phyloP scores from a whole-genome alignment of 129 eudicot genomes.

The Logfia minima region DNA sequence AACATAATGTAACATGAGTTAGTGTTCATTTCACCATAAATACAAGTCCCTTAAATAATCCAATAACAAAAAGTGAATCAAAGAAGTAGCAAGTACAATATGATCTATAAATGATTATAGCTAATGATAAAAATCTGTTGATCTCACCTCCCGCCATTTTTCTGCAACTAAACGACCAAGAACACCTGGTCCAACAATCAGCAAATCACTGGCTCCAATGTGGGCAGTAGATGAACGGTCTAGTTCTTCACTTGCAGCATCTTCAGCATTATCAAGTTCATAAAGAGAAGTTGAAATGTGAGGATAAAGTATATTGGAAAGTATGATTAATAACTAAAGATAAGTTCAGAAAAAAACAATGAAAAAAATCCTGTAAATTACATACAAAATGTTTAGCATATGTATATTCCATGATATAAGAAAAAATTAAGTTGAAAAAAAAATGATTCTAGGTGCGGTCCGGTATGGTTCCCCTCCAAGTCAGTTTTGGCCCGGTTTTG shows the following conservation, averaged over 20 bases:
- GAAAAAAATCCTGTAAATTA: neutral
- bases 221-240: slow-evolving; percentile 41
- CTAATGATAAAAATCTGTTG: neutral
- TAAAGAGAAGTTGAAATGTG: slow-evolving; percentile 13
- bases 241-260: slow-evolving; percentile 45
- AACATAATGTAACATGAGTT: slow-evolving; percentile 21
- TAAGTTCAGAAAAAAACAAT: neutral
- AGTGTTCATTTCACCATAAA: neutral
- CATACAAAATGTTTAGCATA: neutral
- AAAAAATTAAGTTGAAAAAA: no score
- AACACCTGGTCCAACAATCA: slow-evolving; percentile 96
- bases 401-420: no score
- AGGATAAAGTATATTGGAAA: neutral
- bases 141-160: slow-evolving; percentile 72
- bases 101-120: neutral
- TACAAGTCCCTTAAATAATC: neutral
- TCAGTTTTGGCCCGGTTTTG: no score
- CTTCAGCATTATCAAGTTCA: slow-evolving; percentile 40
- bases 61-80: neutral
- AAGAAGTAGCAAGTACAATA: neutral
- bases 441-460: no score
- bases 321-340: neutral
- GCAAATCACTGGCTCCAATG: slow-evolving; percentile 75
- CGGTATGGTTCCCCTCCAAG: no score
- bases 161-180: slow-evolving; percentile 90